These are phyloP conservation scores for Meira nashicola DNA, from an alignment of 1,284 basidiomycete species.

Conservation along the genomic window DNA sequence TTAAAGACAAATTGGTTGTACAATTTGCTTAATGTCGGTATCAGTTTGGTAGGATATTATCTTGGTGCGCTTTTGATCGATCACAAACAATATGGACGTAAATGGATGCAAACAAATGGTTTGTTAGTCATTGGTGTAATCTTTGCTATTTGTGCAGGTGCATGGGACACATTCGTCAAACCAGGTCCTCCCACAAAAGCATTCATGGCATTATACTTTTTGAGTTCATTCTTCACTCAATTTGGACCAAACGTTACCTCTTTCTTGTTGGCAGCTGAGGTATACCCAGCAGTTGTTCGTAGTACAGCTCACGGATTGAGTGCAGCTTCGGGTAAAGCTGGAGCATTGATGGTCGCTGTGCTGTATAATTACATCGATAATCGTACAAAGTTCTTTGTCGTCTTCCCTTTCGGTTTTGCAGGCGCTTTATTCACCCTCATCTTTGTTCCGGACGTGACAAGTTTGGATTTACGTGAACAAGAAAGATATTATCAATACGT, in stretches of 20 bases:
- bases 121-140: constrained; percentile 57
- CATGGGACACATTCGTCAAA: neutral
- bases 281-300: constrained; percentile 50
- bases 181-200: constrained; percentile 47
- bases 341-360: constrained; percentile 53
- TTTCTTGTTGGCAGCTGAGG: constrained; percentile 54
- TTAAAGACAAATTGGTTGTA: constrained; percentile 58
- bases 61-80: constrained; percentile 59
- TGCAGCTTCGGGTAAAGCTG: constrained; percentile 54
- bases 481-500: constrained; percentile 60
- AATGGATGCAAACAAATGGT: constrained; percentile 58
- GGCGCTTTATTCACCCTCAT: constrained; percentile 56
- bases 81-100: constrained; percentile 57
- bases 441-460: constrained; percentile 59
- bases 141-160: constrained; percentile 52
- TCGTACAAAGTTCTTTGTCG: constrained; percentile 15
- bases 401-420: constrained; percentile 55
- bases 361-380: constrained; percentile 53
- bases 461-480: constrained; percentile 59
- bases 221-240: constrained; percentile 59
- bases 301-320: constrained; percentile 54
- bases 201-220: constrained; percentile 59
- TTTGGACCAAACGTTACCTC: constrained; percentile 58
- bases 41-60: constrained; percentile 59
- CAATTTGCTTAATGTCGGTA: constrained; percentile 57